Evolutionary conservation across 257 asterid species (phyloP), one percentile per base, ranked within the genome.

Genomic region (Salvia splendens): DNA sequence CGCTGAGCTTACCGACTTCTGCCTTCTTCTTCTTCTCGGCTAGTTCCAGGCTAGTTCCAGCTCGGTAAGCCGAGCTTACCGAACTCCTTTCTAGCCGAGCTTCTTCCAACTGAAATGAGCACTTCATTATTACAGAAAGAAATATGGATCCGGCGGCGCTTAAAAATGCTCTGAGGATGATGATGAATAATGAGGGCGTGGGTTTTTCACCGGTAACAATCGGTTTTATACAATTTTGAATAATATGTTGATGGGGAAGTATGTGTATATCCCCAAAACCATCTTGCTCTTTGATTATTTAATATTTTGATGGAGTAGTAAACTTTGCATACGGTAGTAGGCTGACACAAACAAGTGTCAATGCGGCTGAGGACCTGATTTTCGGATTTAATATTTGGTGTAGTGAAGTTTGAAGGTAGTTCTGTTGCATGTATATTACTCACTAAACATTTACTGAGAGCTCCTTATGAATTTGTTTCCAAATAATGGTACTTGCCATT

Each of bases 121-220:
- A n/a, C n/a, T n/a, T n/a, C n/a, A n/a, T n/a, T n/a, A n/a, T n/a
- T n/a, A n/a, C n/a, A n/a, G n/a, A n/a, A 76, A 76, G 77, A 76
- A 76, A 49, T 76, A 76, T 9, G 80, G 77, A 20, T 76, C 80
- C 0, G 74, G 77, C 36, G 77, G 80, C 11, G 80, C 67, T 50
- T 76, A 71, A 70, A 57, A 41, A 47, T 4, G 6, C 6, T 17
- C 32, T 3, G 73, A 47, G 0, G 52, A 46, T 9, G 35, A 24
- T 24, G 30, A 24, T 24, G 30, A 24, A 24, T 24, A 24, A 24
- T 24, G 30, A 49, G 63, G 45, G 55, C 0, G 14, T 4, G 62
- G 65, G 48, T 54, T 58, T 50, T 38, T 55, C 68, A 49, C 42
- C 63, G 45, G 41, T 58, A 58, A 49, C 30, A 15, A 51, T 14